Percentiles rank a stretch among this genome's conserved stretches.
Evolutionary conservation across 495 filamentous ascomycete genomes (phyloP).

Genomic region (Oleoguttula mirabilis): DNA sequence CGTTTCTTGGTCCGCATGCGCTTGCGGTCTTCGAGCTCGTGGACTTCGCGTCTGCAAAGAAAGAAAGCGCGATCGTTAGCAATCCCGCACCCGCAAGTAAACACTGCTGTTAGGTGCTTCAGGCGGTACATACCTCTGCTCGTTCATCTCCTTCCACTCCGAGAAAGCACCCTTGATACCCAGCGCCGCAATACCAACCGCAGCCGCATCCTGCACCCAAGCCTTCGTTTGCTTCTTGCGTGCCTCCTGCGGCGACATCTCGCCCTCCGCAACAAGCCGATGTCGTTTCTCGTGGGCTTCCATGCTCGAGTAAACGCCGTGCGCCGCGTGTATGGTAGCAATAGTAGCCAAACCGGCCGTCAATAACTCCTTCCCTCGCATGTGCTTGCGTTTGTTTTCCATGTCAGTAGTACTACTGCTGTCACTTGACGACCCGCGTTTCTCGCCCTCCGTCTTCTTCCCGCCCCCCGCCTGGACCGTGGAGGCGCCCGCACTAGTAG

Average conservation of each 20-base stretch:
- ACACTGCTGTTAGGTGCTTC: background rate
- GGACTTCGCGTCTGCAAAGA: slow-evolving; percentile 20
- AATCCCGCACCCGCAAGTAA: background rate
- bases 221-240: slow-evolving; percentile 63
- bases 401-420: slow-evolving; percentile 67
- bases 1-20: slow-evolving; percentile 20
- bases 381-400: slow-evolving; percentile 58
- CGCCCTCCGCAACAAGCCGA: slow-evolving; percentile 58
- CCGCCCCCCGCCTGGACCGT: slow-evolving; percentile 12
- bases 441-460: background rate
- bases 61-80: slow-evolving; percentile 14
- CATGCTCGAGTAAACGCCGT: slow-evolving; percentile 64
- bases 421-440: slow-evolving; percentile 5
- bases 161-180: slow-evolving; percentile 73
- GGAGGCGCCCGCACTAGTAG: slow-evolving; percentile 8
- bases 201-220: slow-evolving; percentile 60
- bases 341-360: slow-evolving; percentile 75
- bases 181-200: slow-evolving; percentile 70
- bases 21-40: slow-evolving; percentile 38
- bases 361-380: slow-evolving; percentile 72
- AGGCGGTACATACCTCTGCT: slow-evolving; percentile 41
- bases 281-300: slow-evolving; percentile 59
- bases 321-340: slow-evolving; percentile 79
- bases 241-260: slow-evolving; percentile 62
- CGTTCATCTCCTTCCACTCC: slow-evolving; percentile 58